Evolutionary conservation across 148 eudicot genomes (phyloP), one percentile per base, ranked within the genome.

Genomic region (Rhododendron henanense): DNA sequence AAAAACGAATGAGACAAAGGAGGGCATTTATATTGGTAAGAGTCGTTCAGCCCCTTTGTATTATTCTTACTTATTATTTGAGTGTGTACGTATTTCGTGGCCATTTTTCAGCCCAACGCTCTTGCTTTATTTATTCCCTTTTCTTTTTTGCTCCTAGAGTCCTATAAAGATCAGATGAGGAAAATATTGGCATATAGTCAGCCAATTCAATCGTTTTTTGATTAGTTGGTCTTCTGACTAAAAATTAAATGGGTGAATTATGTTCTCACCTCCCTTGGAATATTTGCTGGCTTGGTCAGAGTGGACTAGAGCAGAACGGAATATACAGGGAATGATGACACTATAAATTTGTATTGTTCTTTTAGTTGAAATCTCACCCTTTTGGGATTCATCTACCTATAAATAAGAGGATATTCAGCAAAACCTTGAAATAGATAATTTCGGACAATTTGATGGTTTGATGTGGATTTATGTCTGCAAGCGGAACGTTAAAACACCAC

Each of bases 11-110:
- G 48, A 93, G 91, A 80, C 95, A 87, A 87, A 91, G 82, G 76
- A 94, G 92, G 55, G 93, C 91, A 59, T 97, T 97, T 90, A 88
- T 95, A 81, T 79, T 89, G 98, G 99, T 97, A 88, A 57, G 90
- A 71, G 76, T 71, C 91, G 2, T 78, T 31, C 28, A 31, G 41
- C 53, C 39, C 65, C 74, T 16, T 53, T 78, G 7, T 19, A 23
- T 77, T 41, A n/a, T 44, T 75, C 78, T 37, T 74, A 37, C 47
- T 35, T 39, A n/a, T 6, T 13, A 1, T 41, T 33, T 15, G 48
- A 14, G 0, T 18, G 55, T 82, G 50, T 85, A 1, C 3, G 21
- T 15, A 13, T 74, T 74, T 67, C 18, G 21, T 28, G 45, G 65
- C 18, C 48, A 39, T 31, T 55, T 76, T 50, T 48, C 47, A 48